Evolutionary conservation across 129 eudicot genomes (phyloP).

Genomic region (Escallonia herrerae): DNA sequence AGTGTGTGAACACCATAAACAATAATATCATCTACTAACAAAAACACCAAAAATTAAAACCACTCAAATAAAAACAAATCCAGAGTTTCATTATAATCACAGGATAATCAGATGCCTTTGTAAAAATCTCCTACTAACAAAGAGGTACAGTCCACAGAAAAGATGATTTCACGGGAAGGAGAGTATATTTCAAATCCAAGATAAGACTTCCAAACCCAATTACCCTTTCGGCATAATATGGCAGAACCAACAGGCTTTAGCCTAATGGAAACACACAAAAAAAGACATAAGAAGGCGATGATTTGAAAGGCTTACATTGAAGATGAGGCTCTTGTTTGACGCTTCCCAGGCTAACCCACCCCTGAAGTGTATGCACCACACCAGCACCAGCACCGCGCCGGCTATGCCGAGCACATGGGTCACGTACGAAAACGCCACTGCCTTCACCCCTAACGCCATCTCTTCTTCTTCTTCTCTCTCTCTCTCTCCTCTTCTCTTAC

Average conservation of each 20-base stretch:
- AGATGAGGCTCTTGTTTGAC: conserved; percentile 71
- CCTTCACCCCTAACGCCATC: conserved; percentile 48
- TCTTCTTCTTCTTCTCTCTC: conserved; percentile 15
- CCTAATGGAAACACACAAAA: neutral
- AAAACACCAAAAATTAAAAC: too few relatives aligned
- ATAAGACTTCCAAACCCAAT: too few relatives aligned
- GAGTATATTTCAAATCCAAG: too few relatives aligned
- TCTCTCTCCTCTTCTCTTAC: conserved; percentile 3
- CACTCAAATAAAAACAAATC: too few relatives aligned
- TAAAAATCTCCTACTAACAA: too few relatives aligned
- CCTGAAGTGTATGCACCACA: conserved; percentile 71
- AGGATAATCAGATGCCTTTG: too few relatives aligned
- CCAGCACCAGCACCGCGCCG: conserved; percentile 60
- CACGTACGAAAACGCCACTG: conserved; percentile 48
- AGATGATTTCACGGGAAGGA: too few relatives aligned
- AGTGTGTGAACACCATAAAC: too few relatives aligned
- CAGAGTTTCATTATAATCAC: too few relatives aligned
- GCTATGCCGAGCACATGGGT: conserved; percentile 59
- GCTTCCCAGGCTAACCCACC: conserved; percentile 94
- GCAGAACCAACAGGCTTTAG: neutral
- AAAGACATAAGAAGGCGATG: neutral
- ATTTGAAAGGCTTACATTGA: conserved; percentile 41
- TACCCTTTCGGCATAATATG: too few relatives aligned
- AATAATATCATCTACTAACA: too few relatives aligned
- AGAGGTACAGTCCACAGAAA: too few relatives aligned